Evolutionary conservation across 768 basidiomycete species (phyloP).

Genomic region (Kwoniella dendrophila): DNA sequence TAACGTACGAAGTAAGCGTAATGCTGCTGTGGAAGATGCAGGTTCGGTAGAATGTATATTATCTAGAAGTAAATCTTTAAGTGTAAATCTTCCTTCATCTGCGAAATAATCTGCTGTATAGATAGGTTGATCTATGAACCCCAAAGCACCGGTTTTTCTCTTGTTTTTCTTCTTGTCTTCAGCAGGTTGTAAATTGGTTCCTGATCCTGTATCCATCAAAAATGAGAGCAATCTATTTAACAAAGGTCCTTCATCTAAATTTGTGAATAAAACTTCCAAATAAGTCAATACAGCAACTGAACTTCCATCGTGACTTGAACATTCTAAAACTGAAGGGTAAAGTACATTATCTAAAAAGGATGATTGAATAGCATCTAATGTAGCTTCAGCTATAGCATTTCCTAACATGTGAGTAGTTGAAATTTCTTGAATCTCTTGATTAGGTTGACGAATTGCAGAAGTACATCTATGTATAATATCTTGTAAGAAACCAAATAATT

Average conservation of each 20-base stretch:
- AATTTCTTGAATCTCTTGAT: constrained; percentile 7
- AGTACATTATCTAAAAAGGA: constrained; percentile 91
- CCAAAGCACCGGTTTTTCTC: constrained; percentile 81
- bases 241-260: constrained; percentile 44
- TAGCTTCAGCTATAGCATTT: constrained; percentile 76
- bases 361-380: constrained; percentile 75
- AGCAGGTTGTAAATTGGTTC: neutral
- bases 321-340: constrained; percentile 89
- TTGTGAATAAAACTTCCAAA: constrained; percentile 66
- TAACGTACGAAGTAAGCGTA: constrained; percentile 78
- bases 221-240: constrained; percentile 27
- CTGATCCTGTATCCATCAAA: constrained; percentile 26
- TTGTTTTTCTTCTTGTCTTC: constrained; percentile 9
- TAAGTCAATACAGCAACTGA: constrained; percentile 95
- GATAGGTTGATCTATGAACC: constrained; percentile 69
- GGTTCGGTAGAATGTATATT: constrained; percentile 72
- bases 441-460: constrained; percentile 9
- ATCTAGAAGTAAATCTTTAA: constrained; percentile 82
- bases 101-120: constrained; percentile 75
- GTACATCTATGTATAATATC: constrained; percentile 71
- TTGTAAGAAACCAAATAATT: constrained; percentile 85
- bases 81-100: constrained; percentile 81
- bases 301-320: constrained; percentile 89
- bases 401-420: constrained; percentile 65
- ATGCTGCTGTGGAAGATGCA: constrained; percentile 70